Evolutionary conservation across 768 basidiomycete genomes (phyloP).

Genomic region (Naganishia vishniacii): DNA sequence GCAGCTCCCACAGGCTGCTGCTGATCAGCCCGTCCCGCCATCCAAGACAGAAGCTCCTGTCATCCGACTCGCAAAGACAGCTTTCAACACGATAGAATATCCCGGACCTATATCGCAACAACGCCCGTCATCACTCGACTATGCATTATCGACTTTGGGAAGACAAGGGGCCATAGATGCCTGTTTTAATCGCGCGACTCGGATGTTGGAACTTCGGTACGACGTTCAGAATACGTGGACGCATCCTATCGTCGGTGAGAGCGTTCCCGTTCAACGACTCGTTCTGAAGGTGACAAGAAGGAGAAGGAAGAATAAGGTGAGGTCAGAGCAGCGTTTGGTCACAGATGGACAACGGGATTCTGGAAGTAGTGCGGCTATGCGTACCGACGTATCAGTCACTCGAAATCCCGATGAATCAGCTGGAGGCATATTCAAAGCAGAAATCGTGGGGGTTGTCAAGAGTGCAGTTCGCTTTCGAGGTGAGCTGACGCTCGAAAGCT

Average conservation of each 20-base stretch:
- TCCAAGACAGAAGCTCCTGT: constrained; percentile 9
- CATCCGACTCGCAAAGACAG: constrained; percentile 1
- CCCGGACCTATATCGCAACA: constrained; percentile 17
- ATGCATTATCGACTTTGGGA: constrained; percentile 12
- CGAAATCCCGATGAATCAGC: constrained; percentile 24
- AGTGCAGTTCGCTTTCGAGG: constrained; percentile 87
- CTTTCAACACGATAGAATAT: constrained; percentile 26
- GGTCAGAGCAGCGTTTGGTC: no score
- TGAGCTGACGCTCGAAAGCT: constrained; percentile 51
- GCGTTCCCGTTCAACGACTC: constrained; percentile 71
- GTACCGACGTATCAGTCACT: background rate
- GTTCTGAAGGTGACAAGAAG: constrained; percentile 76
- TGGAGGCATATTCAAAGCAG: constrained; percentile 65
- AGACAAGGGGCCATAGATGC: constrained; percentile 56
- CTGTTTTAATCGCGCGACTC: constrained; percentile 56
- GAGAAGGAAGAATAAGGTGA: constrained; percentile 51
- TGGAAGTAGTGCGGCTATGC: background rate
- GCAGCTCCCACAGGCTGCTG: background rate
- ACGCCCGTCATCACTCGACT: constrained; percentile 4
- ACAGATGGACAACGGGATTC: background rate
- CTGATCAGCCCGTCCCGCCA: background rate
- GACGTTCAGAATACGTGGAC: constrained; percentile 69
- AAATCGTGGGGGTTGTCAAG: constrained; percentile 66
- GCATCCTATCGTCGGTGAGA: constrained; percentile 77
- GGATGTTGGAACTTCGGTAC: constrained; percentile 67